Conservation (phyloP, 768 basidiomycete species). For the Vararia minispora region DNA sequence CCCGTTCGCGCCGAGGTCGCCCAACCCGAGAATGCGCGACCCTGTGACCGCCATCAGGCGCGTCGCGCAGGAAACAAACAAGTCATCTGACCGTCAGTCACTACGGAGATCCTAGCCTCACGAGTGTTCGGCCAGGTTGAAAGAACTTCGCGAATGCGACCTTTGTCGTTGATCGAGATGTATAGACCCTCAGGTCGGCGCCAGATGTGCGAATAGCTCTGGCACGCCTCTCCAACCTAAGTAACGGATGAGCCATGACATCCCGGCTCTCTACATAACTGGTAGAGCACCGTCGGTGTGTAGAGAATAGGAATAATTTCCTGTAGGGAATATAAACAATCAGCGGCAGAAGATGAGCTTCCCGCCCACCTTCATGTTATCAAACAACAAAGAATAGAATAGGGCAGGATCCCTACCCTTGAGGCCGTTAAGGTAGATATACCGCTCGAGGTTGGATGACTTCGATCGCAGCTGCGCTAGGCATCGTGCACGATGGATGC, state of each 20-base stretch:
- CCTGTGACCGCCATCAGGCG: slow-evolving; percentile 27
- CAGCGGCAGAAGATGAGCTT: neutral
- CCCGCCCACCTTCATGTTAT: slow-evolving; percentile 55
- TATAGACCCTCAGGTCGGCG: slow-evolving; percentile 26
- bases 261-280: neutral
- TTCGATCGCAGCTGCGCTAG: slow-evolving; percentile 65
- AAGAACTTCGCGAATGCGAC: slow-evolving; percentile 61
- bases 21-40: slow-evolving; percentile 83
- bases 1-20: slow-evolving; percentile 72
- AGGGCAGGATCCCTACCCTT: slow-evolving; percentile 61
- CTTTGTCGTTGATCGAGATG: slow-evolving; percentile 77
- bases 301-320: slow-evolving; percentile 74
- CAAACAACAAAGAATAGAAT: slow-evolving; percentile 71
- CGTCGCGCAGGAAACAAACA: neutral
- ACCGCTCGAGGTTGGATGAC: slow-evolving; percentile 64
- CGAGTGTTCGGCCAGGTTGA: slow-evolving; percentile 61
- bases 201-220: slow-evolving; percentile 15
- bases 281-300: slow-evolving; percentile 87
- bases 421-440: slow-evolving; percentile 72
- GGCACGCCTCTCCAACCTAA: slow-evolving; percentile 14
- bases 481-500: slow-evolving; percentile 48
- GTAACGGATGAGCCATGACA: neutral
- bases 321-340: slow-evolving; percentile 15
- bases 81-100: slow-evolving; percentile 64
- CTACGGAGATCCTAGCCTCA: slow-evolving; percentile 78